Evolutionary conservation across 192 early-diverging fungal genomes (phyloP).

Genomic region (Obelidium mucronatum): DNA sequence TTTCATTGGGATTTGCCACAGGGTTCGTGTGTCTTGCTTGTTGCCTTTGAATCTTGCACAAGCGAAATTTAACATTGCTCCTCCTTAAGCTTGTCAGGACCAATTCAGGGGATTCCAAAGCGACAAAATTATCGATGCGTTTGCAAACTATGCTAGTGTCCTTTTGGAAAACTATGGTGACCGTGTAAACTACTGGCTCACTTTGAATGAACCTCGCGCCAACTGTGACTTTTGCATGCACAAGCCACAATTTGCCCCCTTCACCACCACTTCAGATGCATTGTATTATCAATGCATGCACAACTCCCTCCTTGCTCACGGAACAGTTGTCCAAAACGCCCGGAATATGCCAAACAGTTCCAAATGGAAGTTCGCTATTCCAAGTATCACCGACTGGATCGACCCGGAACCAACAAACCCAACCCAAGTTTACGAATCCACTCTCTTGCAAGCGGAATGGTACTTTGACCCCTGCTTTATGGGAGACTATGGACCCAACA

Average conservation of each 20-base stretch:
- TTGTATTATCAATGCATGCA: slow-evolving; percentile 26
- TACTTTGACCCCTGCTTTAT: slow-evolving; percentile 47
- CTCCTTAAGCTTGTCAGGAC: slow-evolving; percentile 41
- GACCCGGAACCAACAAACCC: slow-evolving; percentile 17
- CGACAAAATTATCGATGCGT: slow-evolving; percentile 41
- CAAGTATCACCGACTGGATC: slow-evolving; percentile 33
- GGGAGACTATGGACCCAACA: slow-evolving; percentile 39
- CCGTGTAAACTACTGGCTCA: slow-evolving; percentile 43
- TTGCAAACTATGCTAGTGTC: slow-evolving; percentile 42
- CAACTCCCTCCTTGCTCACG: slow-evolving; percentile 30
- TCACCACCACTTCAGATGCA: slow-evolving; percentile 9
- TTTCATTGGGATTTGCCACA: slow-evolving; percentile 48
- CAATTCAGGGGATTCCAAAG: slow-evolving; percentile 26
- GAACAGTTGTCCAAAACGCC: slow-evolving; percentile 33
- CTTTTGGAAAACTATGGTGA: slow-evolving; percentile 38
- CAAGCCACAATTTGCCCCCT: slow-evolving; percentile 16
- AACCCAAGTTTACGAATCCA: slow-evolving; percentile 1
- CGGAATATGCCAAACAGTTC: slow-evolving; percentile 5
- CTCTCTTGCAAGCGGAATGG: slow-evolving; percentile 25
- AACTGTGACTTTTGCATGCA: slow-evolving; percentile 41
- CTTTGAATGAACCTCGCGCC: slow-evolving; percentile 47
- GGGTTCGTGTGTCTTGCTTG: not conserved
- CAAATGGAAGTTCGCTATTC: slow-evolving; percentile 38
- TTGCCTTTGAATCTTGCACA: not conserved
- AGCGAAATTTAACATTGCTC: not conserved